Conservation (phyloP, 306 rosid species). For the Glycine tomentella region DNA sequence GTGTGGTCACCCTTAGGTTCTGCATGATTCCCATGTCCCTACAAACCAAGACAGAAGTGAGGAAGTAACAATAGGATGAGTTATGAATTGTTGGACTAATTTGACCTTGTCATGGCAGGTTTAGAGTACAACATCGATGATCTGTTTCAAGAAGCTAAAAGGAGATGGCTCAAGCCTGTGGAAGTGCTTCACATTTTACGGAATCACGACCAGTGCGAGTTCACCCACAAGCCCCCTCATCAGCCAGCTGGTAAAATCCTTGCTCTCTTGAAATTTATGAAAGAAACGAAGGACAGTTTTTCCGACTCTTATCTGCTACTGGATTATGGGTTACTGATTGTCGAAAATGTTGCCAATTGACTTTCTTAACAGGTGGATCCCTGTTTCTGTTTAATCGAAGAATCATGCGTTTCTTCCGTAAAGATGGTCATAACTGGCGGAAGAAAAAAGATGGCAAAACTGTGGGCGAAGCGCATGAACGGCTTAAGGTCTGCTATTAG, state of each 20-base stretch:
- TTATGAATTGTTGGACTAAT: conserved; percentile 33
- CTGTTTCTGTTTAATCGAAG: conserved; percentile 86
- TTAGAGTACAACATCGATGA: conserved; percentile 62
- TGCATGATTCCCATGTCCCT: not conserved
- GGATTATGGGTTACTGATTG: conserved; percentile 3
- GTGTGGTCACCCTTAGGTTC: conserved; percentile 3
- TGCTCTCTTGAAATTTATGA: conserved; percentile 10
- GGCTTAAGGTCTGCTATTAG: conserved; percentile 77
- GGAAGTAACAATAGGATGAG: not conserved
- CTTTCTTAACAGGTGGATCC: conserved; percentile 75
- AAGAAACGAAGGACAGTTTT: conserved; percentile 17
- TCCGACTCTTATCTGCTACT: not conserved
- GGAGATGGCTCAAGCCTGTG: conserved; percentile 92
- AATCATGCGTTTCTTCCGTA: conserved; percentile 92
- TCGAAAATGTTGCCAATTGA: conserved; percentile 20
- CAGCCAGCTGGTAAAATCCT: conserved; percentile 68
- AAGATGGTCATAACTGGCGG: conserved; percentile 93
- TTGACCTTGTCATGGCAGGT: conserved; percentile 55
- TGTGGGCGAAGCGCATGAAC: conserved; percentile 95
- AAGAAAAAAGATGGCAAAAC: conserved; percentile 92
- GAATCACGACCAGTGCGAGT: conserved; percentile 73
- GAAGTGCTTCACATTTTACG: conserved; percentile 82
- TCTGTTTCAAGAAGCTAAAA: conserved; percentile 78
- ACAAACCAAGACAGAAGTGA: not conserved
- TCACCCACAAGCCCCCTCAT: conserved; percentile 65